These are phyloP conservation scores for Solanum hybrid DNA, from an alignment of 305 asterid genomes.

Conservation along the genomic window DNA sequence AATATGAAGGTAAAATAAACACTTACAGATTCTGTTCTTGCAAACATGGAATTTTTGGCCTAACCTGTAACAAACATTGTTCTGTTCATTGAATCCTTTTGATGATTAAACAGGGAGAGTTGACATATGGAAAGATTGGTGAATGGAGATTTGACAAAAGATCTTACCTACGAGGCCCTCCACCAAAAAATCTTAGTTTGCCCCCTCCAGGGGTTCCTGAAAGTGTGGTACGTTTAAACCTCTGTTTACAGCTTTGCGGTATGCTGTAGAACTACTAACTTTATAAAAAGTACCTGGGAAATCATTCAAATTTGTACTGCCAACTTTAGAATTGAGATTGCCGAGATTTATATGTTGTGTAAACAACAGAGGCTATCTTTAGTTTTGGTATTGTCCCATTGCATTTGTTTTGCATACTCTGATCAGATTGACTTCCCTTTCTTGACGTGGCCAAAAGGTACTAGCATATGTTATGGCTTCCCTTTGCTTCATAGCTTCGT, in stretches of 20 bases:
- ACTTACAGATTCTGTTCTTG: background rate
- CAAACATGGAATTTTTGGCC: background rate
- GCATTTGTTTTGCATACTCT: background rate
- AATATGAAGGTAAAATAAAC: slow-evolving; percentile 62
- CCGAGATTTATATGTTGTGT: background rate
- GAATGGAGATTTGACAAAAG: slow-evolving; percentile 99
- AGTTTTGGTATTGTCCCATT: background rate
- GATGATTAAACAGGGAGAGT: slow-evolving; percentile 57
- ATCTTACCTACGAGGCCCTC: slow-evolving; percentile 69
- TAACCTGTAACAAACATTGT: background rate
- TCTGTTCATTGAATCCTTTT: slow-evolving; percentile 4
- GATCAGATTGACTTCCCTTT: background rate
- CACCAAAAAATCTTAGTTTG: slow-evolving; percentile 62
- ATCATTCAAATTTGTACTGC: background rate
- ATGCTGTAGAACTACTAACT: background rate
- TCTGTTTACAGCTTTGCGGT: background rate
- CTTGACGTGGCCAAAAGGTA: background rate
- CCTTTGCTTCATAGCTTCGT: background rate
- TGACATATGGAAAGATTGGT: slow-evolving; percentile 86
- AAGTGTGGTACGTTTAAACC: slow-evolving; percentile 65
- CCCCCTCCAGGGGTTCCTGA: slow-evolving; percentile 98
- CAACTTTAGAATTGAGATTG: background rate
- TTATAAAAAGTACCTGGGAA: background rate
- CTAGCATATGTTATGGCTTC: background rate
- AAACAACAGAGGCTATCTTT: background rate